Base-by-base conservation (phyloP, 2,329 filamentous ascomycete species). In the Ophioceras dolichostomum region DNA sequence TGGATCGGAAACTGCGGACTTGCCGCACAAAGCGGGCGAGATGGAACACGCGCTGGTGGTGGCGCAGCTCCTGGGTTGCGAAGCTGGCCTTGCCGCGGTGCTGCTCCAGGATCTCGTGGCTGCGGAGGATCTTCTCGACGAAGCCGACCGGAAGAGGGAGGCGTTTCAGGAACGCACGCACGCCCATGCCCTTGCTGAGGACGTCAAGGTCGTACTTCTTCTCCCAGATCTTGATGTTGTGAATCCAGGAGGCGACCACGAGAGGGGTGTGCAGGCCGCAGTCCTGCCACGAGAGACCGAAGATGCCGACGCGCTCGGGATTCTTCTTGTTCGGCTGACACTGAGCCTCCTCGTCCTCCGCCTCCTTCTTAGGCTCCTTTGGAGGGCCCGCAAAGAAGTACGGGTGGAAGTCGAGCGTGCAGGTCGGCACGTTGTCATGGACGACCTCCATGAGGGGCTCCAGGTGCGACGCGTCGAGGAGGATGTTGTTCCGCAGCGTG, bases 231-330 rank as follows among this genome's bases (percentile, higher is more conserved):
- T 33, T 21, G 12, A 43, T 28, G 4, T 13, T 17, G 12, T 27
- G 34, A n/a, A 41, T 2, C 5, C 44, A 17, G 13, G 21, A 2
- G 4, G 35, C 37, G 30, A 39, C 31, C 8, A 43, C 35, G 4
- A 16, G 22, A n/a, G 34, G 16, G 3, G 40, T 44, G 28, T 38
- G 17, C 5, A 32, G 12, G 7, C 36, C 44, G 1, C 21, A 24
- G 20, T 46, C 35, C 10, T 36, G 32, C 37, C 40, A 46, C 4
- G 34, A 37, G 10, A 42, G 10, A 6, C 44, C 44, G 19, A 34
- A 46, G 2, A 30, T 37, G 12, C 44, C 44, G 5, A 28, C 24
- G 3, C 44, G 41, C 6, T 31, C 19, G n/a, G n/a, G n/a, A n/a
- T n/a, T n/a, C n/a, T n/a, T n/a, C n/a, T n/a, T n/a, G n/a, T n/a